Conservation (phyloP, 2,329 filamentous ascomycete genomes). For the Domatiomyces catenatus region DNA sequence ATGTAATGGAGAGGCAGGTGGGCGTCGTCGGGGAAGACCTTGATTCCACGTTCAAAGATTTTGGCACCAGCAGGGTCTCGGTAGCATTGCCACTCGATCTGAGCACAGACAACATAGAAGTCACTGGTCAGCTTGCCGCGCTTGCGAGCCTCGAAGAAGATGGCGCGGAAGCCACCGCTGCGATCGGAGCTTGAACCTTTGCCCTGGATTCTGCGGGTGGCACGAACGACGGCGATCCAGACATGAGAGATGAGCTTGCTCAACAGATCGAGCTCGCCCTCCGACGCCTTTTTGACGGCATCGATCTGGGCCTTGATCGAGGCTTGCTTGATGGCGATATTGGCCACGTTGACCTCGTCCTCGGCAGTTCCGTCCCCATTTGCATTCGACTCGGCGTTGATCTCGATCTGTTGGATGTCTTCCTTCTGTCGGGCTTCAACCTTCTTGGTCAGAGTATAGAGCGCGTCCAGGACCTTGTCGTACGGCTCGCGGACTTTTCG, state of each 20-base stretch:
- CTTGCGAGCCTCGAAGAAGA: constrained; percentile 78
- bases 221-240: constrained; percentile 88
- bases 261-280: constrained; percentile 57
- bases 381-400: constrained; percentile 29
- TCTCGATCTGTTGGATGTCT: constrained; percentile 39
- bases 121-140: constrained; percentile 82
- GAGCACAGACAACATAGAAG: constrained; percentile 81
- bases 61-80: constrained; percentile 83
- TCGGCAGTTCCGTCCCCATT: constrained; percentile 25
- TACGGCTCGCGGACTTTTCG: constrained; percentile 68
- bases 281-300: constrained; percentile 48
- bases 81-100: constrained; percentile 92
- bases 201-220: constrained; percentile 87
- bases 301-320: constrained; percentile 41
- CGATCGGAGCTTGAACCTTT: constrained; percentile 54
- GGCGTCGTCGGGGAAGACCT: constrained; percentile 86
- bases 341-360: constrained; percentile 38
- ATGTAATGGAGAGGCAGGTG: constrained; percentile 88
- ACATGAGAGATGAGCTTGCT: constrained; percentile 78
- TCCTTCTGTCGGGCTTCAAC: constrained; percentile 51
- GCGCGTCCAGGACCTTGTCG: constrained; percentile 63
- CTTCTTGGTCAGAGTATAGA: constrained; percentile 76
- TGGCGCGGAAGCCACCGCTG: constrained; percentile 57
- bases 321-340: constrained; percentile 36
- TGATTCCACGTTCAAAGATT: constrained; percentile 88